Base-by-base conservation (phyloP, 225 moss, liverwort and hornwort genomes). In the Lunularia cruciata region DNA sequence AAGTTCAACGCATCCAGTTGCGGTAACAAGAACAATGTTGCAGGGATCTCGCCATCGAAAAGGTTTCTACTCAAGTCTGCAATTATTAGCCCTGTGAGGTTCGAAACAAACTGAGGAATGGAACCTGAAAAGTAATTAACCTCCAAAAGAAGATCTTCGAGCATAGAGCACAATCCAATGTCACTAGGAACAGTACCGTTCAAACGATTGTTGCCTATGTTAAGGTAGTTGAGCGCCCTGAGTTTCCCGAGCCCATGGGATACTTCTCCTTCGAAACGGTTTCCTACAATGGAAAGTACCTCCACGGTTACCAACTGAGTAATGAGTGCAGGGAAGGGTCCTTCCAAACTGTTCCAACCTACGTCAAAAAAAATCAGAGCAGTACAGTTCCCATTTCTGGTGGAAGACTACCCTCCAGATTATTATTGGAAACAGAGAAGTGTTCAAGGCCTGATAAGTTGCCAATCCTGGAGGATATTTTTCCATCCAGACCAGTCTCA, bases 1-100 rank as follows among this genome's bases (percentile, higher is more conserved):
- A 74, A 3, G 14, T 6, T 3, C 23, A 74, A 43, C 1, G 15
- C 23, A 13, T 23, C 3, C 2, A 67, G 28, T 19, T 36, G 9
- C 1, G 74, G 46, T 25, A 47, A 11, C 0, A 46, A 26, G 23
- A 36, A 39, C 3, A 66, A 8, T 1, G 14, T 8, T 4, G 0
- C 56, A 2, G 65, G 57, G 57, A 74, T 57, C 40, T 40, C 13
- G 7, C 40, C 40, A n/a, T n/a, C n/a, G n/a, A n/a, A n/a, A n/a
- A n/a, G n/a, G n/a, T n/a, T n/a, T n/a, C n/a, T n/a, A n/a, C n/a
- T n/a, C n/a, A n/a, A n/a, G n/a, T n/a, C n/a, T n/a, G n/a, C n/a
- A n/a, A n/a, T n/a, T n/a, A n/a, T n/a, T n/a, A n/a, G n/a, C n/a
- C n/a, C n/a, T n/a, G n/a, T n/a, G n/a, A n/a, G n/a, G n/a, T n/a